These are phyloP conservation scores for Mollisiaceae sp. DNA, from an alignment of 2,329 filamentous ascomycete genomes.

Conservation along the genomic window DNA sequence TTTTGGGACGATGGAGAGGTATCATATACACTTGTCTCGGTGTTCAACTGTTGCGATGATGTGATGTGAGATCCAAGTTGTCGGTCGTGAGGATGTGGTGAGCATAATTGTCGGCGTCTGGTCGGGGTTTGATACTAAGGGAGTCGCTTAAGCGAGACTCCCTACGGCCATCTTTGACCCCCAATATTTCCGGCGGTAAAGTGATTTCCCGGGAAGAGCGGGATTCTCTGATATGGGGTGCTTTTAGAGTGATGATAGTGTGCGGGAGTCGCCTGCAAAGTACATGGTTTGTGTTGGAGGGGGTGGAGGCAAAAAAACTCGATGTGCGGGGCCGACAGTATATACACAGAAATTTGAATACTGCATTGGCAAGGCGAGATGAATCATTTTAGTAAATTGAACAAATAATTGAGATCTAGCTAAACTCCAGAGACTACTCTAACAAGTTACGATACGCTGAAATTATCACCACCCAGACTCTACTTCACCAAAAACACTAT, in stretches of 20 bases:
- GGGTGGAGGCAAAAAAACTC: not conserved
- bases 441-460: not conserved
- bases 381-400: not conserved
- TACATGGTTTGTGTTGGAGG: not conserved
- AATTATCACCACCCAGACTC: slow-evolving; percentile 2
- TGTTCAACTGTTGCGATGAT: not conserved
- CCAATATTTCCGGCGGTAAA: not conserved
- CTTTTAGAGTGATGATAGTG: not conserved
- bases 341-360: too few relatives aligned
- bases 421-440: not conserved
- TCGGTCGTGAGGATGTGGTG: slow-evolving; percentile 7
- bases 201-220: not conserved
- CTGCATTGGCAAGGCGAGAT: too few relatives aligned
- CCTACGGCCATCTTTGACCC: not conserved
- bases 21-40: not conserved
- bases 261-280: not conserved
- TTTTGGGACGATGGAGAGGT: not conserved
- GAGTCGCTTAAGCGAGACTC: not conserved
- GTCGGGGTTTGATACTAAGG: not conserved
- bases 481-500: slow-evolving; percentile 1
- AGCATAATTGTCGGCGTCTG: slow-evolving; percentile 4
- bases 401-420: not conserved
- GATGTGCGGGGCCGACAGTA: too few relatives aligned
- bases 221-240: not conserved
- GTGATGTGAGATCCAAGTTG: not conserved